Evolutionary conservation across 2,329 filamentous ascomycete species (phyloP).

Genomic region (Epichloe elymi): DNA sequence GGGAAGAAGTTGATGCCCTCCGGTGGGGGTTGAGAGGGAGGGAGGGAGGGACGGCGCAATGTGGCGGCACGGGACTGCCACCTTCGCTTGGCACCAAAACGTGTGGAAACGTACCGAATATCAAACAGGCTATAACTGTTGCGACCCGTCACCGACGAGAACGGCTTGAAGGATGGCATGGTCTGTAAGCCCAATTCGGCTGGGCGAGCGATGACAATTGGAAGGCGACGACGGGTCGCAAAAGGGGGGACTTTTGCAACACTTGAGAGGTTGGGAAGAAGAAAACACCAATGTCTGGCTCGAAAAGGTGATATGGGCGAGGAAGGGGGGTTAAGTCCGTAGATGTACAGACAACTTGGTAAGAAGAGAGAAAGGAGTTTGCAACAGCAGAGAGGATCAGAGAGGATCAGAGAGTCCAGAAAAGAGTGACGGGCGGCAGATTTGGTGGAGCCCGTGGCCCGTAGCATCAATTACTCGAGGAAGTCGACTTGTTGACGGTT

Average conservation of each 20-base stretch:
- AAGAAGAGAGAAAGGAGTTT: background rate
- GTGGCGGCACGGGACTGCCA: background rate
- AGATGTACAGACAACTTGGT: background rate
- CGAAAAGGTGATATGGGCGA: background rate
- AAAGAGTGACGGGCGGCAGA: background rate
- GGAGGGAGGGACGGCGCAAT: background rate
- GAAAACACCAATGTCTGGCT: background rate
- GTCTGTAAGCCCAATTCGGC: constrained; percentile 8
- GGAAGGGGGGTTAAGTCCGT: background rate
- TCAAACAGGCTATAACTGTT: constrained; percentile 42
- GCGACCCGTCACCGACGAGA: constrained; percentile 37
- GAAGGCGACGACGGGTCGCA: constrained; percentile 1
- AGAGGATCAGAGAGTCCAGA: background rate
- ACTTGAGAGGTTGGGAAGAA: background rate
- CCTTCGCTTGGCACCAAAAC: background rate
- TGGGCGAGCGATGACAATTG: background rate
- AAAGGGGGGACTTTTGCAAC: background rate
- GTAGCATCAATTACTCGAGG: background rate
- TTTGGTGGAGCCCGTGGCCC: constrained; percentile 3
- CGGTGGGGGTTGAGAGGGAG: background rate
- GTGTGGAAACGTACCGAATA: constrained; percentile 34
- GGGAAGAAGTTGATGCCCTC: background rate
- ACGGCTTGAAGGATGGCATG: constrained; percentile 46
- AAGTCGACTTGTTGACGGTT: constrained; percentile 1
- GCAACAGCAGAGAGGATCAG: background rate